These are phyloP conservation scores for Penicillium paradoxum DNA, from an alignment of 495 filamentous ascomycete species.

Conservation along the genomic window DNA sequence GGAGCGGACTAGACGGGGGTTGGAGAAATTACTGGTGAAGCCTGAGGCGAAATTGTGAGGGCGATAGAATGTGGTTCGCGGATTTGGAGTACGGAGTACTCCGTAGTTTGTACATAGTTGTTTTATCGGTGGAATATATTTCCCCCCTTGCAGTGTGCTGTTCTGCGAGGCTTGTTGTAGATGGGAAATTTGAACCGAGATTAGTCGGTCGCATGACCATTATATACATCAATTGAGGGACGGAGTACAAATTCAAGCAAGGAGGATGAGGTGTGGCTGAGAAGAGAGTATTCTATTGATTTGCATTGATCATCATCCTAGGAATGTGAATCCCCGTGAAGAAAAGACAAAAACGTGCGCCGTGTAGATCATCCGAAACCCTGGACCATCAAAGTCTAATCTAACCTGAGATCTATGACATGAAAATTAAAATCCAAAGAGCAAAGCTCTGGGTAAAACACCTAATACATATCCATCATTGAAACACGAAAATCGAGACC, in stretches of 20 bases:
- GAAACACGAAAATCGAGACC: background rate
- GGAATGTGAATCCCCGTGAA: background rate
- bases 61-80: background rate
- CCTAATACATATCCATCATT: background rate
- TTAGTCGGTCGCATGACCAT: background rate
- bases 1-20: slow-evolving; percentile 34
- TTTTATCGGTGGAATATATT: background rate
- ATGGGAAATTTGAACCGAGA: background rate
- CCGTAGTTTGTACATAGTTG: slow-evolving; percentile 1
- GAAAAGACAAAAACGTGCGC: slow-evolving; percentile 7
- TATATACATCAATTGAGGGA: background rate
- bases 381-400: slow-evolving; percentile 13
- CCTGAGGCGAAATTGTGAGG: slow-evolving; percentile 23
- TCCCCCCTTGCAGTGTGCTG: background rate
- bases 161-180: background rate
- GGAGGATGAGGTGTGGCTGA: background rate
- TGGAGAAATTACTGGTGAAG: slow-evolving; percentile 45
- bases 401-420: slow-evolving; percentile 9
- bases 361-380: slow-evolving; percentile 11
- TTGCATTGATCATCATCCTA: background rate
- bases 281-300: background rate
- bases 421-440: background rate
- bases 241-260: background rate
- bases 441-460: background rate
- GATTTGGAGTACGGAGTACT: background rate